phyloP scores from a whole-genome alignment of 768 basidiomycete genomes.

The Rhizopogon vulgaris region DNA sequence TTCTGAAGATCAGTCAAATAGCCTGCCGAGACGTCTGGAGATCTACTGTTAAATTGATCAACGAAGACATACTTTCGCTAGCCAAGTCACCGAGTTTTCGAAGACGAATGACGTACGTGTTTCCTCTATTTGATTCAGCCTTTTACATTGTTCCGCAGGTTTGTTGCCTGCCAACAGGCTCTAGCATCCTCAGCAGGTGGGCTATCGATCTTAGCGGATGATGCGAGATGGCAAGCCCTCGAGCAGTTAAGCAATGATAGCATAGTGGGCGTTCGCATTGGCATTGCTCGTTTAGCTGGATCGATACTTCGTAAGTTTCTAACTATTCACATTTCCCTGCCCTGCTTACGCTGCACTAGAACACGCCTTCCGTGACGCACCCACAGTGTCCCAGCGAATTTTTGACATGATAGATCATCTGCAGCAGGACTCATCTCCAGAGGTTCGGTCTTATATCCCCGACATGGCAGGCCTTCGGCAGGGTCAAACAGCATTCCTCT shows the following conservation, averaged over 20 bases:
- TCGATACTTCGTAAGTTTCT: slow-evolving; percentile 45
- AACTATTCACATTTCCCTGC: not conserved
- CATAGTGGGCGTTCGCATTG: slow-evolving; percentile 82
- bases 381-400: slow-evolving; percentile 28
- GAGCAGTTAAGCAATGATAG: slow-evolving; percentile 52
- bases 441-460: slow-evolving; percentile 57
- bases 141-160: slow-evolving; percentile 39
- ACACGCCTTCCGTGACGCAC: not conserved
- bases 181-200: slow-evolving; percentile 35
- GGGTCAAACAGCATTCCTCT: slow-evolving; percentile 7
- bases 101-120: slow-evolving; percentile 66
- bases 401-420: slow-evolving; percentile 39
- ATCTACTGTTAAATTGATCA: slow-evolving; percentile 31
- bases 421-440: slow-evolving; percentile 49
- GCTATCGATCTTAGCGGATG: slow-evolving; percentile 34
- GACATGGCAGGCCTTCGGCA: slow-evolving; percentile 17
- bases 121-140: slow-evolving; percentile 8
- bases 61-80: slow-evolving; percentile 35
- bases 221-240: slow-evolving; percentile 45
- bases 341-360: not conserved
- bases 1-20: slow-evolving; percentile 1
- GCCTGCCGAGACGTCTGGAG: slow-evolving; percentile 18
- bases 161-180: slow-evolving; percentile 66
- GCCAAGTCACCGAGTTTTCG: slow-evolving; percentile 46
- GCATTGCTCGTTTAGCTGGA: slow-evolving; percentile 69